Conservation (phyloP, 495 filamentous ascomycete species). For the Hyaloscypha bicolor region DNA sequence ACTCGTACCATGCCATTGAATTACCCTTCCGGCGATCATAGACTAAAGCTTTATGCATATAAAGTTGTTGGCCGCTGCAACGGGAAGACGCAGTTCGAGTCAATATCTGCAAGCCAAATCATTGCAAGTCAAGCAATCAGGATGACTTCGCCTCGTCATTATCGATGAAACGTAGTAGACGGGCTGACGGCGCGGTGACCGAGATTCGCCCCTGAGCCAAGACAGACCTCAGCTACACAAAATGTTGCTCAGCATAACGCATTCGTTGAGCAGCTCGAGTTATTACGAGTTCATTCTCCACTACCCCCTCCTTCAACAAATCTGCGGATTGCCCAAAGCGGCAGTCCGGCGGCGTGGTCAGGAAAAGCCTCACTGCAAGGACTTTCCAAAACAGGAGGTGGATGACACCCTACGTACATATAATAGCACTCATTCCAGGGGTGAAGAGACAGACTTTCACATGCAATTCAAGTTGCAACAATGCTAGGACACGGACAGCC, state of each 20-base stretch:
- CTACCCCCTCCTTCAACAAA: background rate
- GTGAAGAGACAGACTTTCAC: background rate
- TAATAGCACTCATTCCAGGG: background rate
- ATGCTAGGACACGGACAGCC: background rate
- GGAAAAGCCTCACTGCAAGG: background rate
- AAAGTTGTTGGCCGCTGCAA: background rate
- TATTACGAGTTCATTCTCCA: background rate
- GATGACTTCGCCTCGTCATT: background rate
- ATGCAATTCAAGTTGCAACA: background rate
- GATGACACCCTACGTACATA: background rate
- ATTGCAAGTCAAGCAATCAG: background rate
- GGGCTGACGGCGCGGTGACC: background rate
- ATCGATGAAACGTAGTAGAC: background rate
- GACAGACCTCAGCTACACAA: background rate
- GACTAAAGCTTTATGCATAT: background rate
- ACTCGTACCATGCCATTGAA: too few relatives aligned
- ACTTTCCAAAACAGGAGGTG: background rate
- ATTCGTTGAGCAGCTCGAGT: background rate
- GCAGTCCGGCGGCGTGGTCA: background rate
- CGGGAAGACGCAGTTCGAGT: background rate
- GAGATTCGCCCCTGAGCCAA: background rate
- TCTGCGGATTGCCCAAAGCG: background rate
- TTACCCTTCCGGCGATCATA: background rate
- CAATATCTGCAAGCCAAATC: background rate
- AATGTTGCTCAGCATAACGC: background rate